Evolutionary conservation across 345 rosid genomes (phyloP), one percentile per base, ranked within the genome.

Genomic region (Noccaea bulbosa): DNA sequence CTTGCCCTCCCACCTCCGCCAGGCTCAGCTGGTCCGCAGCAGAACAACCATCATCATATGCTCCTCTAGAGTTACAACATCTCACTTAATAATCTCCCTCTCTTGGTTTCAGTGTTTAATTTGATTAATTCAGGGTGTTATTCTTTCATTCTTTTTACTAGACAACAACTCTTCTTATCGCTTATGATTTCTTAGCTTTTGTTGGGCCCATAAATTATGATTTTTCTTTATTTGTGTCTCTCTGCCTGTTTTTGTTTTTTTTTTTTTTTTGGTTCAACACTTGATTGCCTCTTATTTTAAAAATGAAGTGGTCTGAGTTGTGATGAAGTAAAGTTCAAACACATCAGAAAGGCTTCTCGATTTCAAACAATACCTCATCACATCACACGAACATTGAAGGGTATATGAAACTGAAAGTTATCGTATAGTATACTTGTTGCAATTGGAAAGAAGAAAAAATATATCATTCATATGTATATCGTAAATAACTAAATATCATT

Each of bases 21-120:
- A 7, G 75, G 67, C 35, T 76, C 75, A 53, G 41, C 74, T 55
- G 75, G 53, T 62, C 54, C 44, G 51, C 90, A 56, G 45, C 64
- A 67, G 20, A 68, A 62, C 79, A 81, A 8, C 83, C 80, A 85
- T 62, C 68, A 82, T 61, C 83, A 80, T 51, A 79, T 81, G 77
- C 77, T 86, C 45, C 85, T 83, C 17, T 90, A 79, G 81, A 60
- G 65, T 68, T 12, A 75, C 20, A 56, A 40, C 62, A 41, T 71
- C 44, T 71, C 62, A 51, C 24, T 14, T 61, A 39, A 57, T 30
- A 27, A 56, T 47, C 51, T 41, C 58, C 38, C 44, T 70, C n/a
- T 39, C 34, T 51, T 54, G 41, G 12, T 62, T 33, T 52, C 30
- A 9, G 30, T 1, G 45, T 43, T 30, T 34, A 22, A 3, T 30